These are phyloP conservation scores for Mycena kentingensis DNA, from an alignment of 768 basidiomycete species.

Conservation along the genomic window DNA sequence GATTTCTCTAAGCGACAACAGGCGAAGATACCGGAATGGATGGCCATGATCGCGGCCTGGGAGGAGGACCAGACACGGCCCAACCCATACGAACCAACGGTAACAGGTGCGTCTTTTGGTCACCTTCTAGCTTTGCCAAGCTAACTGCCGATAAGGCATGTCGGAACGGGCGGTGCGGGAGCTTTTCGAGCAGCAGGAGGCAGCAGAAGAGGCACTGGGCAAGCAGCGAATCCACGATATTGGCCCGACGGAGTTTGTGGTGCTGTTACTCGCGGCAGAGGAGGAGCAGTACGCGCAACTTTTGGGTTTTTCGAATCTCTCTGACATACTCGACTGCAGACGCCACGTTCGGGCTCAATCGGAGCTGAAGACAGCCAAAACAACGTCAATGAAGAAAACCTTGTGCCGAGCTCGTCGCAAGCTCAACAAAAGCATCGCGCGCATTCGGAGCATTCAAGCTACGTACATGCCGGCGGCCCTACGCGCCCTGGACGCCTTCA, in stretches of 20 bases:
- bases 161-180: background rate
- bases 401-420: background rate
- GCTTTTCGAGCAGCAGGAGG: background rate
- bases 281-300: background rate
- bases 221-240: background rate
- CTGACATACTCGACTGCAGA: background rate
- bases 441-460: background rate
- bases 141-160: background rate
- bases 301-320: background rate
- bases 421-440: background rate
- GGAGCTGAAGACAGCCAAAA: conserved; percentile 1
- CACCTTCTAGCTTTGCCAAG: background rate
- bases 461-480: background rate
- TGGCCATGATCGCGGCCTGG: background rate
- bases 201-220: background rate
- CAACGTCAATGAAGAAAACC: background rate
- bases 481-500: background rate
- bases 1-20: background rate
- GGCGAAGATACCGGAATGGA: background rate
- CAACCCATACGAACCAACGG: background rate
- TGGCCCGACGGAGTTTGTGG: background rate
- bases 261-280: background rate
- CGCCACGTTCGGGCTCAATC: background rate
- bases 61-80: background rate
- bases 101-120: background rate